Base-by-base conservation (phyloP, 1,139 yeast species). In the Magnusiomyces paraingens region DNA sequence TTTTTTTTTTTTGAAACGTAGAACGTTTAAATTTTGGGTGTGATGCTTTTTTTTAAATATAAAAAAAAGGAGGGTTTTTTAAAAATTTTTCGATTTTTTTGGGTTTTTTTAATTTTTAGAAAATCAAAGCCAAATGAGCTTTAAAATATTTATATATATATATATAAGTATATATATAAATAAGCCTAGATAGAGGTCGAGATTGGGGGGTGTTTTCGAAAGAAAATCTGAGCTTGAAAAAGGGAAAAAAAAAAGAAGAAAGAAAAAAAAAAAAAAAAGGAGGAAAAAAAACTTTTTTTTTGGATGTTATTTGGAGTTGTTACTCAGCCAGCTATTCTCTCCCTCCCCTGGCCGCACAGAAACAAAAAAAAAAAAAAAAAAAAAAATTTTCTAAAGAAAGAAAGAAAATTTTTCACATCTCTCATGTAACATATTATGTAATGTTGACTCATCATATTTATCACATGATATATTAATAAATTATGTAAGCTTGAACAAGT, bases 71-170 rank as follows among this genome's bases (percentile, higher is more conserved):
- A 45, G 49, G 52, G 42, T 51, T 50, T 54, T 53, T 59, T 51
- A 50, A 41, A 49, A 47, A 52, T 57, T 58, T 58, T 58, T 52
- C 38, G 48, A 51, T 51, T 55, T 59, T 59, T 60, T 59, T 55
- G 52, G 47, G 47, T 44, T 54, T 57, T 58, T 57, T 55, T 53
- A 51, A 41, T 48, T 52, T 55, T 52, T 49, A 18, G 20, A 36
- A 18, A 36, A 45, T 26, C 32, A 26, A 26, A 26, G 32, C 32
- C 32, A 8, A 26, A 26, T 4, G 32, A 26, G 32, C 32, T 26
- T 26, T 26, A 26, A 26, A 49, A 43, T 44, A 42, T 41, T 38
- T 32, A 41, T 29, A 40, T 41, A 43, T 26, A 14, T 29, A 14
- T 14, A 14, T 6, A n/a, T 8, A 11, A 20, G 17, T 26, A 44